Conservation (phyloP, 192 early-diverging fungal genomes). For the Mortierella alpina region DNA sequence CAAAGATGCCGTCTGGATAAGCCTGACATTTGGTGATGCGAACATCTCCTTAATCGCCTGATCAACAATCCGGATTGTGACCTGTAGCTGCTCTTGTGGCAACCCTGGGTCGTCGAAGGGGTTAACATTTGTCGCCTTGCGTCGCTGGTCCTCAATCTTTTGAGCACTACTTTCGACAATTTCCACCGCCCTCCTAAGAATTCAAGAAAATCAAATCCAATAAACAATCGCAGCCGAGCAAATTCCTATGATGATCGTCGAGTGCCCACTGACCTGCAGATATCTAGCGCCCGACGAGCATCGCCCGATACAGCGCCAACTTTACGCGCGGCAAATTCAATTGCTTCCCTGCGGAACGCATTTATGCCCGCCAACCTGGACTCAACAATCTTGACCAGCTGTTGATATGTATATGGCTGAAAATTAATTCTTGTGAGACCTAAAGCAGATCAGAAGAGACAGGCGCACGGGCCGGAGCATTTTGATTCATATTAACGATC, state of each 20-base stretch:
- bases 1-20: constrained; percentile 76
- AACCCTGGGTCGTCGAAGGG: constrained; percentile 7
- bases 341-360: constrained; percentile 83
- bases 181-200: constrained; percentile 72
- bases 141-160: constrained; percentile 19
- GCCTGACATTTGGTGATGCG: constrained; percentile 76
- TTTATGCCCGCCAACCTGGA: constrained; percentile 79
- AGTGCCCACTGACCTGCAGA: constrained; percentile 74
- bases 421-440: constrained; percentile 93
- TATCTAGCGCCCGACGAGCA: constrained; percentile 93
- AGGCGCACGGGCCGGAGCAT: not conserved
- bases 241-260: not conserved
- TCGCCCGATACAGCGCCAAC: constrained; percentile 97
- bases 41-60: constrained; percentile 91
- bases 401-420: constrained; percentile 87
- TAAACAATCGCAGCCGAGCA: not conserved
- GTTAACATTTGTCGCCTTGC: constrained; percentile 16
- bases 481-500: not conserved
- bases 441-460: constrained; percentile 12
- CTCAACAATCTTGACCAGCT: constrained; percentile 88
- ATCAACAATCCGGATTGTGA: constrained; percentile 78
- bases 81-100: constrained; percentile 43
- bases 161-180: constrained; percentile 66
- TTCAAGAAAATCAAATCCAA: constrained; percentile 2
- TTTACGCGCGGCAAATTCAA: constrained; percentile 95